phyloP scores from a whole-genome alignment of 2,329 filamentous ascomycete genomes.

The Harringtonia aguacate region DNA sequence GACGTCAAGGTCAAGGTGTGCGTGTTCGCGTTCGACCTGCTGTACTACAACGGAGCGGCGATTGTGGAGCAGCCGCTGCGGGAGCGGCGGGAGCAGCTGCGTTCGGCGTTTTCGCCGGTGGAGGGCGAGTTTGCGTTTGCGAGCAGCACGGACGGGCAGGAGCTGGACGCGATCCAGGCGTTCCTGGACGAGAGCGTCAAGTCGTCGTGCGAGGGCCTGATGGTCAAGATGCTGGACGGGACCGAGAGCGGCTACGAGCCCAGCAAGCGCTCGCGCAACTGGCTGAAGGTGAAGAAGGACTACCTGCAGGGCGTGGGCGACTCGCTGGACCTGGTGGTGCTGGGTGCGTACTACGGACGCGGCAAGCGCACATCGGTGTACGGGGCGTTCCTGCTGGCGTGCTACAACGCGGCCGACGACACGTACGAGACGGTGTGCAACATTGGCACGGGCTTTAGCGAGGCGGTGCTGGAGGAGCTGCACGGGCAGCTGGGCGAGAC shows the following conservation, averaged over 20 bases:
- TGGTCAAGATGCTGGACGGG: conserved; percentile 99
- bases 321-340: conserved; percentile 88
- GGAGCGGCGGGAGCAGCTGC: conserved; percentile 68
- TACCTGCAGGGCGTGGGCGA: conserved; percentile 91
- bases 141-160: conserved; percentile 73
- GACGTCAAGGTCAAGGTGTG: conserved; percentile 96
- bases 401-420: conserved; percentile 73
- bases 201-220: conserved; percentile 90
- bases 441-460: conserved; percentile 94
- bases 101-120: conserved; percentile 59
- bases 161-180: conserved; percentile 85
- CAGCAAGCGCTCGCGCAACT: conserved; percentile 91
- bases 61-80: conserved; percentile 80
- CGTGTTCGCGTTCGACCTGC: conserved; percentile 89
- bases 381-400: conserved; percentile 89
- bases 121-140: conserved; percentile 92
- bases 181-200: conserved; percentile 93
- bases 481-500: conserved; percentile 64
- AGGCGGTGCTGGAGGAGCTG: conserved; percentile 83
- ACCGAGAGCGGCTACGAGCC: conserved; percentile 90
- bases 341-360: conserved; percentile 88
- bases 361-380: conserved; percentile 95
- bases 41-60: conserved; percentile 86
- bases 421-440: conserved; percentile 95
- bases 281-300: conserved; percentile 99